Evolutionary conservation across 768 basidiomycete genomes (phyloP), one percentile per base, ranked within the genome.

Genomic region (Tulasnella sp.): DNA sequence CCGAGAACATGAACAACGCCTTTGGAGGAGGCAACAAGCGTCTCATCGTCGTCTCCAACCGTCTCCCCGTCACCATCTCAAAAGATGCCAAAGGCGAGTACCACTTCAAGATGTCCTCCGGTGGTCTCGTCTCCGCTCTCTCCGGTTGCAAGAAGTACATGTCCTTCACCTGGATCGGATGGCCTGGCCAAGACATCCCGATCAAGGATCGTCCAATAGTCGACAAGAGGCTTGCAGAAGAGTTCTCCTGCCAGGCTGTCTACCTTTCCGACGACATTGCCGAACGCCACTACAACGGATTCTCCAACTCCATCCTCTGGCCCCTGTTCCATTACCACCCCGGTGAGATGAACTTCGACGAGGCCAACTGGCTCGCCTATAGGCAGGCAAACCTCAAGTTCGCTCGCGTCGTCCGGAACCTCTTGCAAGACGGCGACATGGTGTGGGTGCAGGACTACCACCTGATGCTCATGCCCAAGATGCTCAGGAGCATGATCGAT

Each of bases 241-340:
- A 99, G 83, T 97, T 95, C 84, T 93, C 93, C 38, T 99, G 97
- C 83, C 94, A 96, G 82, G 97, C 97, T 29, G 97, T 99, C 81
- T 97, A 97, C 84, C 91, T 99, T 80, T 93, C 96, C 78, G 97
- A 98, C 82, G 97, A 99, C 81, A 89, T 99, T 79, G 97, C 97
- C n/a, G 97, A 99, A 83, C 89, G 91, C 72, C 96, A 99, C 84
- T 99, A 94, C 85, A 96, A 96, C 82, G 94, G 97, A 75, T 99
- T 99, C 88, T 97, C 96, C 80, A 99, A 99, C 85, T 97, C 96
- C 74, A 99, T 99, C 84, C 90, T 99, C 71, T 99, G 97, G 97
- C 97, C 97, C 2, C 86, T 99, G 68, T 98, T 99, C 88, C 97
- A 99, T 83, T 99, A 98, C 84, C 97, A 99, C 83, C 97, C 97